Conservation (phyloP, 805 yeast genomes). For the Teunomyces funiuensis region DNA sequence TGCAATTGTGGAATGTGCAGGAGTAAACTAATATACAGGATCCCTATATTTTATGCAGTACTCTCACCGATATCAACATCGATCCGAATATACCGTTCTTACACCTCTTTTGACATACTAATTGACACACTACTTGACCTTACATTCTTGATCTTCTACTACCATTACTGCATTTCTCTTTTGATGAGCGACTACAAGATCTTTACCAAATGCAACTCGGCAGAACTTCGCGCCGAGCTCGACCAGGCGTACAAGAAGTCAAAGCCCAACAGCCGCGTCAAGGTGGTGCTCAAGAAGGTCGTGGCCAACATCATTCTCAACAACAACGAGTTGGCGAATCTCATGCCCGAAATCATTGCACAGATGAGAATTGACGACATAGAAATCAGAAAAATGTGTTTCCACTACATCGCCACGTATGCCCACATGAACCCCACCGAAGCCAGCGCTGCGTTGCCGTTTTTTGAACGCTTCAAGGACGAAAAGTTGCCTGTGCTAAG, state of each 20-base stretch:
- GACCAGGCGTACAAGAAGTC: conserved; percentile 44
- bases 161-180: neutral
- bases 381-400: conserved; percentile 47
- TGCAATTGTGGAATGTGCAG: conserved; percentile 20
- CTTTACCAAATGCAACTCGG: conserved; percentile 38
- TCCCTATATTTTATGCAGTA: neutral
- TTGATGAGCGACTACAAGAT: conserved; percentile 40
- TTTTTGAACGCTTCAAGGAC: conserved; percentile 52
- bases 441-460: conserved; percentile 55
- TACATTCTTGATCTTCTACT: neutral
- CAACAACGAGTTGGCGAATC: conserved; percentile 67
- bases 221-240: conserved; percentile 41
- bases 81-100: no score
- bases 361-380: conserved; percentile 15
- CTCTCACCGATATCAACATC: no score
- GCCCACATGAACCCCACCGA: conserved; percentile 57
- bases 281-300: conserved; percentile 57
- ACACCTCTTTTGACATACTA: neutral
- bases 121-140: neutral
- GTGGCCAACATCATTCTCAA: conserved; percentile 84
- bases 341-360: conserved; percentile 51
- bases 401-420: conserved; percentile 62
- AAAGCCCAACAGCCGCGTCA: conserved; percentile 38
- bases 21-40: neutral
- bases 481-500: conserved; percentile 50